Conservation (phyloP, 2,329 filamentous ascomycete genomes). For the Aspergillus fructus region DNA sequence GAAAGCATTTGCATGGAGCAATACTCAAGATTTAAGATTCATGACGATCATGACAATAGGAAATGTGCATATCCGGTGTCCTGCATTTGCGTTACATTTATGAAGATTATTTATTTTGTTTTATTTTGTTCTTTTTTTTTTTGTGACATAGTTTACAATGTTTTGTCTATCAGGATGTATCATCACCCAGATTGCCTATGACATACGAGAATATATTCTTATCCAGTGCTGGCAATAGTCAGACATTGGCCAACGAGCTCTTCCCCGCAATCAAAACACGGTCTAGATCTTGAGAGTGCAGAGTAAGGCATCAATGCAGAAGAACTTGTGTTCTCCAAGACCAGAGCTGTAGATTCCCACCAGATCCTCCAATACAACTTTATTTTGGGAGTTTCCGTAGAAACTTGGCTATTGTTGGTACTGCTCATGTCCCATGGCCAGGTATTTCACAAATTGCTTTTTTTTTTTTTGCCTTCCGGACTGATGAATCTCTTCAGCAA, state of each 20-base stretch:
- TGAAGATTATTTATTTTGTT: neutral
- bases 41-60: neutral
- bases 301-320: conserved; percentile 2
- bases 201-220: neutral
- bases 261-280: neutral
- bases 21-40: neutral
- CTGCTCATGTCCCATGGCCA: neutral
- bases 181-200: neutral
- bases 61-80: neutral
- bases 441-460: neutral
- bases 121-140: neutral
- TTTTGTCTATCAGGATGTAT: neutral
- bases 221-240: neutral
- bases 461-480: neutral
- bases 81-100: neutral
- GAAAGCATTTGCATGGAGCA: conserved; percentile 5
- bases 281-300: neutral
- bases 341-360: neutral
- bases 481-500: neutral
- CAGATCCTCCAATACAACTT: neutral
- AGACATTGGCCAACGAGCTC: neutral
- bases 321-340: neutral
- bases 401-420: neutral
- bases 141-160: neutral
- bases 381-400: neutral